These are phyloP conservation scores for Alnus rubra DNA, from an alignment of 306 rosid genomes.

Conservation along the genomic window DNA sequence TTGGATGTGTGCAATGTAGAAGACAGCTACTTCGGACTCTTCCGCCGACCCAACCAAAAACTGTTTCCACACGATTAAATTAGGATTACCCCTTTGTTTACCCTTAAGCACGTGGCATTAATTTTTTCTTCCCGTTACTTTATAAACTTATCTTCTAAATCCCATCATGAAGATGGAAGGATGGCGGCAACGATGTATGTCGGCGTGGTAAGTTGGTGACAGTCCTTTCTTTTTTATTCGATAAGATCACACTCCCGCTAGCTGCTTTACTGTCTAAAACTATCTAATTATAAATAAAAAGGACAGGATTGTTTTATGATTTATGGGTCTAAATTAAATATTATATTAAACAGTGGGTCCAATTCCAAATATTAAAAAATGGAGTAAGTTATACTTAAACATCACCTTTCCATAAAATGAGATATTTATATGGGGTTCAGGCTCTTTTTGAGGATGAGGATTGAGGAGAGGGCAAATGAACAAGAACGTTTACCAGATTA, in stretches of 20 bases:
- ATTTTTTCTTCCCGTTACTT: not conserved
- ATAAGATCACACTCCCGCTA: too few relatives aligned
- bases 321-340: too few relatives aligned
- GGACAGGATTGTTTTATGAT: too few relatives aligned
- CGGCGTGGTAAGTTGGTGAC: too few relatives aligned
- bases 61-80: constrained; percentile 27
- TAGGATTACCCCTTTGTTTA: not conserved
- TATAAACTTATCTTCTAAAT: not conserved
- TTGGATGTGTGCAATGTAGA: not conserved
- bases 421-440: too few relatives aligned
- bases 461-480: not conserved
- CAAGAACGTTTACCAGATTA: not conserved
- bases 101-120: constrained; percentile 25
- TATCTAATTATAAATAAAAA: too few relatives aligned
- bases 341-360: too few relatives aligned
- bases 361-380: not conserved
- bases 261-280: too few relatives aligned
- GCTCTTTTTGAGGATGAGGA: not conserved
- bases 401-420: too few relatives aligned
- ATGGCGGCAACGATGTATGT: not conserved
- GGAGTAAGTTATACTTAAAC: too few relatives aligned
- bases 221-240: too few relatives aligned
- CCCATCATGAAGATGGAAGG: too few relatives aligned
- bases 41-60: constrained; percentile 28
- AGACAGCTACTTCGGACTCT: constrained; percentile 22